Evolutionary conservation across 2,329 filamentous ascomycete genomes (phyloP), one percentile per base, ranked within the genome.

Genomic region (Colletotrichum sp.): DNA sequence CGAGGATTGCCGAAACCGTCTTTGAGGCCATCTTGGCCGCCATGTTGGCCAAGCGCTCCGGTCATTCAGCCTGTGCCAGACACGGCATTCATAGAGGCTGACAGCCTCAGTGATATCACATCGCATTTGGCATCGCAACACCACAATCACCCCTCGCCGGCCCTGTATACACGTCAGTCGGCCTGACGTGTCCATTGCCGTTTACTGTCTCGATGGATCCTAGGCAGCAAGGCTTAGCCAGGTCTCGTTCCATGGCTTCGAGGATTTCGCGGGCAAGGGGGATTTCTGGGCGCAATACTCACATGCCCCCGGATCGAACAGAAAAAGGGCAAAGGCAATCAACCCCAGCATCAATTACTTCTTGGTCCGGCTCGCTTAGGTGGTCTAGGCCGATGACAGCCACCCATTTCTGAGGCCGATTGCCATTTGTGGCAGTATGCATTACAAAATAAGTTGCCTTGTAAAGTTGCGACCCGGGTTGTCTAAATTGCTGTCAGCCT

Each of bases 141-240:
- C 22, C 55, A 25, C 16, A 19, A 34, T 70, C n/a, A 36, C 25
- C 25, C 32, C 34, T 30, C 25, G 66, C 22, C n/a, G 34, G 30
- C 48, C 13, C 48, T 28, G 48, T 39, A 25, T 61, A 34, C 63
- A 44, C 69, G 73, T 72, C 72, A 75, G 30, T 28, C 63, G 25
- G 27, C 72, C 69, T 75, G 73, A 75, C 73, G 69, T 72, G 69
- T 68, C 19, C 68, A 12, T n/a, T 32, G 30, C 19, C 11, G 22
- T 52, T 44, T 34, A 63, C 15, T 34, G 27, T 63, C 28, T 44
- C 44, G 39, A 61, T 22, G 55, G 63, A 44, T 39, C 36, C 32
- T 12, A 63, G 39, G 55, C 55, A 67, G 27, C 55, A 28, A 22
- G 16, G 19, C 34, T 34, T 34, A 63, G 25, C 32, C 25, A 22